Evolutionary conservation across 148 eudicot species (phyloP).

Genomic region (Amaranthus cruentus): DNA sequence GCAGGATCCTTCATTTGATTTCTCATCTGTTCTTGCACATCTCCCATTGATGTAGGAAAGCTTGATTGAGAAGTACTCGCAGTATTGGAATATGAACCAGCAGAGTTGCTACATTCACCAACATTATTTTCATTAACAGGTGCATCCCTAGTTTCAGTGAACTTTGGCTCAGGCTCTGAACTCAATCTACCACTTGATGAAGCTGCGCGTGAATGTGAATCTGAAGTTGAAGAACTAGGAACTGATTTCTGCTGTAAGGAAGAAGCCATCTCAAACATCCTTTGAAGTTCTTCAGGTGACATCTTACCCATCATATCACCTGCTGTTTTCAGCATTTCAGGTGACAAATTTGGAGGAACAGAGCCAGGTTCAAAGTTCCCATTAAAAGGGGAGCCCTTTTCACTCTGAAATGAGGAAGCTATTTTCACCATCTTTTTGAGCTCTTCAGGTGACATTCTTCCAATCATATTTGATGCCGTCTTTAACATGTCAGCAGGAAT

Average conservation of each 20-base stretch:
- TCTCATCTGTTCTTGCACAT: constrained; percentile 89
- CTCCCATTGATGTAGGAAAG: constrained; percentile 51
- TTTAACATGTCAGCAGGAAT: constrained; percentile 80
- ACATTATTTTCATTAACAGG: constrained; percentile 28
- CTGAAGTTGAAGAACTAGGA: constrained; percentile 27
- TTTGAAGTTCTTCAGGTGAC: constrained; percentile 77
- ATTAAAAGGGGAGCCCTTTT: constrained; percentile 35
- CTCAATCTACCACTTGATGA: constrained; percentile 35
- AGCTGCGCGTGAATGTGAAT: not conserved
- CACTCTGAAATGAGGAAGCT: constrained; percentile 86
- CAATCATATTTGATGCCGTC: constrained; percentile 75
- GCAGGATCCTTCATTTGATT: constrained; percentile 97
- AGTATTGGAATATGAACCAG: constrained; percentile 31
- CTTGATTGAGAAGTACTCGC: constrained; percentile 50
- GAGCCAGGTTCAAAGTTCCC: constrained; percentile 48
- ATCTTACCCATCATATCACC: constrained; percentile 92
- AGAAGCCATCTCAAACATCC: constrained; percentile 81
- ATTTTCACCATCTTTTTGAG: constrained; percentile 83
- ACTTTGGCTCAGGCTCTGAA: constrained; percentile 31
- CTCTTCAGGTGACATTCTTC: constrained; percentile 89
- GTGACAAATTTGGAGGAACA: constrained; percentile 58
- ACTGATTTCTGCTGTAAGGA: constrained; percentile 52
- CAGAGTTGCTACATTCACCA: constrained; percentile 46
- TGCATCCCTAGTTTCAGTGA: constrained; percentile 28
- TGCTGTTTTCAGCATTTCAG: constrained; percentile 89